Base-by-base conservation (phyloP, 1,284 basidiomycete genomes). In the Moesziomyces aphidis region DNA sequence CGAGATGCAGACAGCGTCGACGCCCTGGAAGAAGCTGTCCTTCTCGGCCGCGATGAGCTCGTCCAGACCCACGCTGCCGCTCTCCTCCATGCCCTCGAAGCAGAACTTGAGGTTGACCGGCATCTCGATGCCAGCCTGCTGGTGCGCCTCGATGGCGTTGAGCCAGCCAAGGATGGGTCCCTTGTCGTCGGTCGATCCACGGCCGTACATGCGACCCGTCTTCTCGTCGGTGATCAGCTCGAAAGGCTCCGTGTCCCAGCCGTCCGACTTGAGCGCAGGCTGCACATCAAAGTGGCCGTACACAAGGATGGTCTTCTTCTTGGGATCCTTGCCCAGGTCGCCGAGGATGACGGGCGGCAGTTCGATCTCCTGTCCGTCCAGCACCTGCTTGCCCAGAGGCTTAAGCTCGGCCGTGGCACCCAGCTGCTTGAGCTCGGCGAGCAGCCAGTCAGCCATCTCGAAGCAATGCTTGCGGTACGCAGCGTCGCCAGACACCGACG, bases 21-120 rank as follows among this genome's bases (percentile, higher is more conserved):
- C 91, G 23, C 92, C 94, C 51, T 91, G 89, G 85, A 99, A 97
- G 89, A 92, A 97, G 34, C 89, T 88, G 82, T 90, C 88, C 63
- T 91, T 91, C 87, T 98, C 94, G 53, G 88, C 88, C 72, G 89
- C 87, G 77, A 99, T 95, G 54, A 97, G 89, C 55, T 93, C 93
- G 83, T 98, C 95, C 13, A 99, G 89, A 7, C 95, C 95, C 80
- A 95, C 93, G 48, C 92, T 94, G 8, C 96, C 96, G 77, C 89
- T 92, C 87, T 99, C 96, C 86, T 99, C 96, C 97, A 99, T 99
- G 9, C 96, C 86, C 77, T 99, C 96, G 82, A 99, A 95, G 87
- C 93, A 94, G 88, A 95, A 92, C 80, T 91, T 90, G 77, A 99
- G 86, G 86, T 99, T 99, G 57, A 99, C 96, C 1, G 96, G 96